Evolutionary conservation across 768 basidiomycete genomes (phyloP).

Genomic region (Fomitopsis pulvina): DNA sequence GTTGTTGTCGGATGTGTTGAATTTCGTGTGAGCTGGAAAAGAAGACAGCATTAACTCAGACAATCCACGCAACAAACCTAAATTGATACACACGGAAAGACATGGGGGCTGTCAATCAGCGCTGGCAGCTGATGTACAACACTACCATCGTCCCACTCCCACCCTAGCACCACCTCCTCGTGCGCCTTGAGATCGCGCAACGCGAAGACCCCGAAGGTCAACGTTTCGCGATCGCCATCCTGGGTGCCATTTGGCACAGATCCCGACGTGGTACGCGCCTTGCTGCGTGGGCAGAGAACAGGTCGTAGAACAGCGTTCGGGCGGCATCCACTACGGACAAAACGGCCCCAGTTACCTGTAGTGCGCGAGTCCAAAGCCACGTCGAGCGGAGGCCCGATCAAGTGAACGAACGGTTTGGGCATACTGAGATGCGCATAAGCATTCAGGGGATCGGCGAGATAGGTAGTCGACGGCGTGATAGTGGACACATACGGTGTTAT

Average conservation of each 20-base stretch:
- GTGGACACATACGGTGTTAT: slow-evolving; percentile 60
- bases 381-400: slow-evolving; percentile 70
- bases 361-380: slow-evolving; percentile 76
- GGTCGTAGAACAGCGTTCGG: slow-evolving; percentile 42
- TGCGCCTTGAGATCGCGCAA: slow-evolving; percentile 63
- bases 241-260: slow-evolving; percentile 10
- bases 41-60: neutral
- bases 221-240: slow-evolving; percentile 22
- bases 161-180: slow-evolving; percentile 85
- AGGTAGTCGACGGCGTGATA: slow-evolving; percentile 59
- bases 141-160: slow-evolving; percentile 97
- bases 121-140: slow-evolving; percentile 75
- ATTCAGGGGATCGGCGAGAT: slow-evolving; percentile 77
- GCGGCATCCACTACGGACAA: slow-evolving; percentile 54
- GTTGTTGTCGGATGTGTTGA: slow-evolving; percentile 52
- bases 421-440: slow-evolving; percentile 80
- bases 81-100: slow-evolving; percentile 41
- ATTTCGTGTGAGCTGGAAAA: slow-evolving; percentile 31
- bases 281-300: slow-evolving; percentile 28
- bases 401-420: slow-evolving; percentile 79
- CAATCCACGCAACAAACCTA: slow-evolving; percentile 6
- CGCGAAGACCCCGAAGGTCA: slow-evolving; percentile 80
- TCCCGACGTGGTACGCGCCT: slow-evolving; percentile 6
- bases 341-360: slow-evolving; percentile 56
- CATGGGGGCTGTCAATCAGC: slow-evolving; percentile 47